phyloP scores from a whole-genome alignment of 2,329 filamentous ascomycete genomes.

The Gnomoniopsis smithogilvyi region DNA sequence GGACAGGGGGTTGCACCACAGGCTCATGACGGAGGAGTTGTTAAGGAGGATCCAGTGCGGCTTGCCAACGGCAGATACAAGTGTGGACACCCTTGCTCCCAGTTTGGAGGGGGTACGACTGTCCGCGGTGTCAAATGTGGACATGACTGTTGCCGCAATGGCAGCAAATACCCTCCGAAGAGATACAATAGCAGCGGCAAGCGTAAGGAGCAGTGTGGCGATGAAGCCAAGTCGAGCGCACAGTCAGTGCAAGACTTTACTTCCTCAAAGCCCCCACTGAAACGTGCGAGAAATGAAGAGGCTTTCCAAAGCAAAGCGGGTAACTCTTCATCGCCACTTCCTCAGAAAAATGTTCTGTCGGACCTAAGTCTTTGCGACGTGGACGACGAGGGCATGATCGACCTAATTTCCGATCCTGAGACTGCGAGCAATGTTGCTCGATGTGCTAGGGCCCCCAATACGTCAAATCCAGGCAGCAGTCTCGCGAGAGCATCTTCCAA shows the following conservation, averaged over 20 bases:
- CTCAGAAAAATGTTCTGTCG: neutral
- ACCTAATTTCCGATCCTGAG: slow-evolving; percentile 3
- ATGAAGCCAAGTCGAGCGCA: neutral
- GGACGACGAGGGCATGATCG: slow-evolving; percentile 13
- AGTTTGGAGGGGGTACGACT: slow-evolving; percentile 28
- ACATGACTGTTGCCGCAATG: slow-evolving; percentile 70
- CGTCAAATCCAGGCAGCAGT: neutral
- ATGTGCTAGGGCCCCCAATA: neutral
- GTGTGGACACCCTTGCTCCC: slow-evolving; percentile 67
- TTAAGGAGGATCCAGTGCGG: slow-evolving; percentile 35
- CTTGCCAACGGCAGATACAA: slow-evolving; percentile 70
- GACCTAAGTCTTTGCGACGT: slow-evolving; percentile 3
- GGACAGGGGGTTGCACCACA: neutral
- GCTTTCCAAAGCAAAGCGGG: too few relatives aligned
- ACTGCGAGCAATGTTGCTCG: neutral
- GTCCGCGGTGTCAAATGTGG: slow-evolving; percentile 52
- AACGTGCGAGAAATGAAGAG: neutral
- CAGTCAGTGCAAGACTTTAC: neutral
- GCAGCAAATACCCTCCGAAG: slow-evolving; percentile 60
- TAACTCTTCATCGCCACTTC: neutral
- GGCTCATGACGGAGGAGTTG: slow-evolving; percentile 20
- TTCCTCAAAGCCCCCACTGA: neutral
- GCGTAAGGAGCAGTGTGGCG: slow-evolving; percentile 23
- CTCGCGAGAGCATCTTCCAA: too few relatives aligned
- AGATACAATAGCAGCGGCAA: slow-evolving; percentile 30